Evolutionary conservation across 2,329 filamentous ascomycete species (phyloP), one percentile per base, ranked within the genome.

Genomic region (Ophiostoma triangulosporum): DNA sequence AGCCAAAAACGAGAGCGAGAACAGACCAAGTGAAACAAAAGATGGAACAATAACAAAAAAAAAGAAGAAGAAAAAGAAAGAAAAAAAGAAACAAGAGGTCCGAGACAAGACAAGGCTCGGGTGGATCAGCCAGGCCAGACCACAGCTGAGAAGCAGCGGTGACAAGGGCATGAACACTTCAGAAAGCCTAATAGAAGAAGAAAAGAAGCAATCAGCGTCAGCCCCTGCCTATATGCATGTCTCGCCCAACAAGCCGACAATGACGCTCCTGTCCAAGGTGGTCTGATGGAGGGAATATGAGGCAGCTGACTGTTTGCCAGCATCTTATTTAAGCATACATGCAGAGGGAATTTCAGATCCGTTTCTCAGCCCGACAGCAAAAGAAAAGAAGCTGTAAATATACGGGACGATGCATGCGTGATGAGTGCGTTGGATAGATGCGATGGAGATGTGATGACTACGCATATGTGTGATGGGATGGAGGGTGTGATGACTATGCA

Each of bases 101-200:
- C n/a, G n/a, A n/a, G n/a, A n/a, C n/a, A n/a, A 53, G 36, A 54
- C 50, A 54, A 54, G 38, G 40, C 43, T 48, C 48, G 31, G 33
- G 49, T 33, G 48, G 32, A 14, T n/a, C 48, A 8, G n/a, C 46
- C 22, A 11, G 38, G 35, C 36, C 50, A 43, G 45, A 31, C 9
- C 4, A 43, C 49, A 54, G 53, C 53, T 54, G 53, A 51, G 26
- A 54, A 51, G 38, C 49, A 49, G 53, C 53, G 53, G 53, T 54
- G 53, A 54, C 49, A 24, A 49, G 24, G 38, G 22, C 17, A 15
- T 17, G 26, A 51, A 20, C 20, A 35, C 6, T 6, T 12, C 14
- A 29, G 33, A 14, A 31, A 38, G 14, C n/a, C n/a, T 43, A 40
- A 20, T 15, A 48, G 11, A 17, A 40, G 9, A 12, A 24, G 24